Percentiles rank a stretch among this genome's conserved stretches.
Conservation (phyloP, 768 basidiomycete genomes). For the Tylopilus cervinicoccineus region DNA sequence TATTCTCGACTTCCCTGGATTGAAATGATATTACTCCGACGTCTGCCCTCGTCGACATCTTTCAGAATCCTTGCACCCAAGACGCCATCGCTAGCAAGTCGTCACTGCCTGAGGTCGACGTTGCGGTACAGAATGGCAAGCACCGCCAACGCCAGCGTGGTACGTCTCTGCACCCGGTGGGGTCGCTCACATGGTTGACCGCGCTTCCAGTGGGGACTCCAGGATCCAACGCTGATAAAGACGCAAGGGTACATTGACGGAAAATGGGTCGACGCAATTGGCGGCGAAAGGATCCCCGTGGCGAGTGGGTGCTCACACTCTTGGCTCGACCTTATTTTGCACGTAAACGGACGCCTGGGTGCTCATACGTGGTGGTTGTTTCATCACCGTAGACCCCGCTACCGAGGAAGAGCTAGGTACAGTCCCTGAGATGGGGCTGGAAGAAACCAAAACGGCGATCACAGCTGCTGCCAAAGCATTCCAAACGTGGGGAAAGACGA, state of each 20-base stretch:
- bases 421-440: constrained; percentile 84
- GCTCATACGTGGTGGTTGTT: background rate
- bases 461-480: constrained; percentile 78
- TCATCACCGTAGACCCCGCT: constrained; percentile 67
- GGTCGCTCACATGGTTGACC: background rate
- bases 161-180: constrained; percentile 27
- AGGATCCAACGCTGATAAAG: constrained; percentile 71
- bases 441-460: constrained; percentile 83
- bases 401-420: constrained; percentile 79
- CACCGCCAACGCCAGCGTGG: constrained; percentile 28
- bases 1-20: background rate
- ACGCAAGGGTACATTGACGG: constrained; percentile 79
- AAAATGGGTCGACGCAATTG: constrained; percentile 80
- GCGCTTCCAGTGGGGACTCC: constrained; percentile 59
- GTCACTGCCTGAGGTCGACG: constrained; percentile 6
- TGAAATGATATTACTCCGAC: constrained; percentile 14
- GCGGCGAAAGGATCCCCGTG: constrained; percentile 68
- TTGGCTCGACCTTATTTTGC: background rate
- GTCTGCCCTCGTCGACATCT: constrained; percentile 13
- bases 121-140: constrained; percentile 51
- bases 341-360: background rate
- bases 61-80: constrained; percentile 21
- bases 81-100: constrained; percentile 1
- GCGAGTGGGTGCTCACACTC: constrained; percentile 50
- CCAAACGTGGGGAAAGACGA: constrained; percentile 81